Conservation (phyloP, 1,284 basidiomycete genomes). For the Moesziomyces parantarcticus region DNA sequence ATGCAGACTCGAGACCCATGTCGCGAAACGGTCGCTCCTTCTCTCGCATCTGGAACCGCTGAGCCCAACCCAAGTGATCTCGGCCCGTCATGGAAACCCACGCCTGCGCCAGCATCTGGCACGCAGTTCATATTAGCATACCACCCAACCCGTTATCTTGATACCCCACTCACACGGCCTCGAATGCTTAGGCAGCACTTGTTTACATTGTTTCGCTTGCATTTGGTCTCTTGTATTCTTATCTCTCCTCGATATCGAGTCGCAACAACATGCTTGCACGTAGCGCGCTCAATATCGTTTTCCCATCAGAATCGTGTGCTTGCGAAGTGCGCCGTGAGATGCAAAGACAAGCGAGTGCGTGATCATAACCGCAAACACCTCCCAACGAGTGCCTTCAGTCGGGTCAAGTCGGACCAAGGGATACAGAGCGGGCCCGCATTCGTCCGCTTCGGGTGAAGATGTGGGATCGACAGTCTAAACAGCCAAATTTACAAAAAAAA, state of each 20-base stretch:
- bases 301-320: no score
- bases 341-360: no score
- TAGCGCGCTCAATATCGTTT: background rate
- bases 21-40: conserved; percentile 12
- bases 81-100: background rate
- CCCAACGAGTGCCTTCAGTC: no score
- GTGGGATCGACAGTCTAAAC: no score
- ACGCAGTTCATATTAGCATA: conserved; percentile 1
- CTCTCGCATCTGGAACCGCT: conserved; percentile 27
- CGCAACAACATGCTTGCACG: conserved; percentile 1
- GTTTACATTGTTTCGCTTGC: background rate
- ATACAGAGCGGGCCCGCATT: no score
- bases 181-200: background rate
- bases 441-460: no score
- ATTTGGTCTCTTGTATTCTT: background rate
- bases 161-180: conserved; percentile 3
- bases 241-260: background rate
- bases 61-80: background rate
- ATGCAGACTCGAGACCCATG: conserved; percentile 3
- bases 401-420: no score
- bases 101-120: no score
- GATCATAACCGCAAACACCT: no score
- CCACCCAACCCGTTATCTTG: conserved; percentile 6
- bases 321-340: no score
- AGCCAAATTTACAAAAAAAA: no score